phyloP scores from a whole-genome alignment of 1,284 basidiomycete species.

The Pseudozyma thailandica region DNA sequence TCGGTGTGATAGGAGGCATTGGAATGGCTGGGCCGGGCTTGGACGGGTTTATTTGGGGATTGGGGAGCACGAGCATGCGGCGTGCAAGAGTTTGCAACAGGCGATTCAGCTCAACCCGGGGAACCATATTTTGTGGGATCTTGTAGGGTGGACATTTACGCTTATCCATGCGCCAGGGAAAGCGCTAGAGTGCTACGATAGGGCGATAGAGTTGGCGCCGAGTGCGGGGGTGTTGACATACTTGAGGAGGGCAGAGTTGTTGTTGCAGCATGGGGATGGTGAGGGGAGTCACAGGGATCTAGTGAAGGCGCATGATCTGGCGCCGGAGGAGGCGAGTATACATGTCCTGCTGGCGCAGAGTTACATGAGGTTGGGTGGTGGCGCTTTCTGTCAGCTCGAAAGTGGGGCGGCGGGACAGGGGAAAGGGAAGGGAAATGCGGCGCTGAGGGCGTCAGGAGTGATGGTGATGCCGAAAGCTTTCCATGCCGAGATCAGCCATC shows the following conservation, averaged over 20 bases:
- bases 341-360: slow-evolving; percentile 64
- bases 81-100: slow-evolving; percentile 54
- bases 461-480: slow-evolving; percentile 34
- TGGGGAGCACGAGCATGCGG: slow-evolving; percentile 52
- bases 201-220: slow-evolving; percentile 32
- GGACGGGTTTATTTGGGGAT: slow-evolving; percentile 58
- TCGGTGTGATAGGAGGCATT: slow-evolving; percentile 60
- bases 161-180: slow-evolving; percentile 29
- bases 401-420: not conserved
- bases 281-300: slow-evolving; percentile 58
- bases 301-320: slow-evolving; percentile 52
- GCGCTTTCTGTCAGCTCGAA: slow-evolving; percentile 54
- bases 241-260: slow-evolving; percentile 32
- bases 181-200: slow-evolving; percentile 40
- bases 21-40: slow-evolving; percentile 65
- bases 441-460: slow-evolving; percentile 14
- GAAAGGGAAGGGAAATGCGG: slow-evolving; percentile 10
- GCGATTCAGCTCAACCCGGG: slow-evolving; percentile 55
- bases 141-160: slow-evolving; percentile 58
- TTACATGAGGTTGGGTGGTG: slow-evolving; percentile 65
- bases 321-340: slow-evolving; percentile 61
- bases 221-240: slow-evolving; percentile 37
- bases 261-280: slow-evolving; percentile 25
- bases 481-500: slow-evolving; percentile 58
- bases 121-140: slow-evolving; percentile 62